Base-by-base conservation (phyloP, 441 rosid genomes). In the Melastoma candidum region DNA sequence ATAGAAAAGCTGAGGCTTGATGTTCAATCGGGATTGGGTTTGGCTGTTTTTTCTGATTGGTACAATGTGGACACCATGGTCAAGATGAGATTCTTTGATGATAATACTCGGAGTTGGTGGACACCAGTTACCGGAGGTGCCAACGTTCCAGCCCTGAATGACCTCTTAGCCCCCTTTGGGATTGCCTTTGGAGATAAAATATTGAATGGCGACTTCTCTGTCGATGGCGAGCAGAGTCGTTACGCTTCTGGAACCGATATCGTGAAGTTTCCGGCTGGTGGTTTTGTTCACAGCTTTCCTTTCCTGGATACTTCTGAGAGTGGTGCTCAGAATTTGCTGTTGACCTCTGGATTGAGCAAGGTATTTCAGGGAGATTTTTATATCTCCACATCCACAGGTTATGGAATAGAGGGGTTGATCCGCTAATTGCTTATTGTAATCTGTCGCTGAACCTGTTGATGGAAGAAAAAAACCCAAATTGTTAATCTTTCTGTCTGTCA, bases 71-170 rank as follows among this genome's bases (percentile, higher is more conserved):
- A 86, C 44, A 89, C 98, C 24, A 89, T 93, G 97, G 96, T 93
- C 64, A 93, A 93, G 68, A 93, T 93, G 98, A 83, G 98, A 72
- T 93, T 93, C 75, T 93, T 93, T 3, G 98, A 93, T 66, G 98
- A 93, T 68, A 89, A 93, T 72, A 89, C 98, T 0, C 72, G 97
- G 50, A 93, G 98, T 66, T 86, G 96, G 98, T 93, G 98, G 98
- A 93, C 97, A 59, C 98, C 98, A 48, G 82, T 89, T 63, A 93
- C 98, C 44, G 98, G 98, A 67, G 98, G 98, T 57, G 93, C 98
- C 51, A 93, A 93, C 74, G 65, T 93, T 58, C 98, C 98, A 0
- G 98, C 97, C 48, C 60, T 93, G 60, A 93, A 93, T 74, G 86
- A 83, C 69, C 97, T 93, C 60, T 76, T 93, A 73, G 83, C 95